phyloP scores from a whole-genome alignment of 768 basidiomycete genomes.

The Polyporus arcularius region DNA sequence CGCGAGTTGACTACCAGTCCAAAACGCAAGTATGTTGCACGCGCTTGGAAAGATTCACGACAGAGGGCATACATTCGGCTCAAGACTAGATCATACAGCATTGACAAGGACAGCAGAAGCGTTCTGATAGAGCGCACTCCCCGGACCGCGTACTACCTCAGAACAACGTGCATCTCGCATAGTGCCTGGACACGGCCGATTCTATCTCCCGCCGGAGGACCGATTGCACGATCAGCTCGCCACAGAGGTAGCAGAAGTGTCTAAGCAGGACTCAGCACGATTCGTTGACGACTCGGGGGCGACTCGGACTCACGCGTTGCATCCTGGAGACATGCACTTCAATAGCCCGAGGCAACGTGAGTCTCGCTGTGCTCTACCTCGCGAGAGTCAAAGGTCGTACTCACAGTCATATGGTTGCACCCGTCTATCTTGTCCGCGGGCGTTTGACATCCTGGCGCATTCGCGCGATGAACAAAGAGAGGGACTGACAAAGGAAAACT shows the following conservation, averaged over 20 bases:
- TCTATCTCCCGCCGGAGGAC: constrained; percentile 22
- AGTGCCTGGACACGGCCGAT: constrained; percentile 28
- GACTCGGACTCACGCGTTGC: constrained; percentile 32
- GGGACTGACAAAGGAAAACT: neutral
- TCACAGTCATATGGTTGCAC: constrained; percentile 40
- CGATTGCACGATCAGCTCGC: constrained; percentile 32
- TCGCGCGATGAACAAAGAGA: neutral
- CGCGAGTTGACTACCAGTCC: too few species aligned
- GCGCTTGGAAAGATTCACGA: too few species aligned
- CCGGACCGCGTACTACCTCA: neutral
- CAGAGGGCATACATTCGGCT: too few species aligned
- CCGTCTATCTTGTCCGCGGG: constrained; percentile 35
- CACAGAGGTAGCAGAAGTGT: constrained; percentile 40
- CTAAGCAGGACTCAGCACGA: constrained; percentile 16
- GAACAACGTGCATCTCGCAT: constrained; percentile 29
- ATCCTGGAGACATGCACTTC: constrained; percentile 35
- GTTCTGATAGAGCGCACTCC: too few species aligned
- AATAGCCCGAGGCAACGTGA: too few species aligned
- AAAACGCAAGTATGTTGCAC: too few species aligned
- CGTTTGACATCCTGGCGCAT: constrained; percentile 40
- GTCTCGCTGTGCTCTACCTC: too few species aligned
- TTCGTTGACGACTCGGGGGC: too few species aligned
- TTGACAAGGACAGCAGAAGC: too few species aligned
- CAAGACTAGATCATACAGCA: too few species aligned
- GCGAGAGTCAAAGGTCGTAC: constrained; percentile 3